phyloP scores from a whole-genome alignment of 768 basidiomycete species.

The Trametes gibbosa region DNA sequence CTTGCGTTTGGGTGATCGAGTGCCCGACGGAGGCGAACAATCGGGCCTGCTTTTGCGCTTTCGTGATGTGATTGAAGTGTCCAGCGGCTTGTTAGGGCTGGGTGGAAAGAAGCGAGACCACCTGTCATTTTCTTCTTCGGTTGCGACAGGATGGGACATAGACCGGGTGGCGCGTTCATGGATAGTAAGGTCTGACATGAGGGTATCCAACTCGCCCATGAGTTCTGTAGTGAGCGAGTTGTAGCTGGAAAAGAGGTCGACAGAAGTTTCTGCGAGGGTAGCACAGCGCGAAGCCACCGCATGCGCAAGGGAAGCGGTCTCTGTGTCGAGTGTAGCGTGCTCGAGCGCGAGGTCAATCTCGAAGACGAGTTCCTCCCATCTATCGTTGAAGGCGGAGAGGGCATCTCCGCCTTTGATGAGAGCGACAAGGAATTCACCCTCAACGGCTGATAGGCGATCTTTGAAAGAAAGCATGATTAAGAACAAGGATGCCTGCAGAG shows the following conservation, averaged over 20 bases:
- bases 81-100: too few species aligned
- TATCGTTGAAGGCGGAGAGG: constrained; percentile 3
- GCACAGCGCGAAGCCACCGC: neutral
- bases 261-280: constrained; percentile 4
- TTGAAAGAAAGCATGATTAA: neutral
- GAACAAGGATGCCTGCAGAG: neutral
- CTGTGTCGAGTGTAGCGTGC: neutral
- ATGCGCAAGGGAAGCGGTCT: constrained; percentile 6
- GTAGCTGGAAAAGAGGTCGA: neutral
- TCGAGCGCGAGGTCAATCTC: constrained; percentile 15
- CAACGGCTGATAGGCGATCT: constrained; percentile 7
- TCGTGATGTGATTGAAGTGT: too few species aligned
- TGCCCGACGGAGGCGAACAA: too few species aligned
- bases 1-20: too few species aligned
- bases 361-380: neutral
- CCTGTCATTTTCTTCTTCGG: too few species aligned
- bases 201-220: neutral
- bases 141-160: neutral
- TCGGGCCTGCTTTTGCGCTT: too few species aligned
- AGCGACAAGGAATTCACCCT: constrained; percentile 15
- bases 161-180: neutral
- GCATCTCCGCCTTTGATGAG: neutral
- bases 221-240: neutral
- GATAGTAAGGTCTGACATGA: neutral
- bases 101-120: too few species aligned